phyloP scores from a whole-genome alignment of 2,329 filamentous ascomycete genomes.

The Hypoxylon sp. region DNA sequence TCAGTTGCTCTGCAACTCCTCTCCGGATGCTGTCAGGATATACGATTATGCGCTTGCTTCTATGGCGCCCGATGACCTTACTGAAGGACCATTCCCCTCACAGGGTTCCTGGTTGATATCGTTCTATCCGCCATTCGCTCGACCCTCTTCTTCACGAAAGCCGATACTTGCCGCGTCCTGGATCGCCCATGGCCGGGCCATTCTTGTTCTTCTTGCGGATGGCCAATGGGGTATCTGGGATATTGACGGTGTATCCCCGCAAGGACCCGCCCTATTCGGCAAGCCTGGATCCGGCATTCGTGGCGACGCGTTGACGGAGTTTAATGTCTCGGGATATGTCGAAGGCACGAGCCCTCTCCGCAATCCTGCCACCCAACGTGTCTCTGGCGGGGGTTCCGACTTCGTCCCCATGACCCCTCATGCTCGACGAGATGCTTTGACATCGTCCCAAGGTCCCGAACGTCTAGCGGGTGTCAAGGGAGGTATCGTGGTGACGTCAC shows the following conservation, averaged over 20 bases:
- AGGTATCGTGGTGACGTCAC: constrained; percentile 59
- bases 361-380: constrained; percentile 51
- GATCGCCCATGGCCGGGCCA: constrained; percentile 67
- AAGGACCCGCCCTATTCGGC: constrained; percentile 56
- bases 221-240: constrained; percentile 76
- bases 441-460: constrained; percentile 57
- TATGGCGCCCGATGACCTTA: constrained; percentile 60
- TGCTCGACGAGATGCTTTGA: constrained; percentile 62
- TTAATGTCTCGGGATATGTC: constrained; percentile 66
- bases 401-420: constrained; percentile 73
- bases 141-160: constrained; percentile 61
- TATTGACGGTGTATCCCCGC: constrained; percentile 64
- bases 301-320: constrained; percentile 66
- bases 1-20: constrained; percentile 65
- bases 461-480: constrained; percentile 61
- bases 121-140: constrained; percentile 65
- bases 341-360: constrained; percentile 67
- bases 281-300: constrained; percentile 61
- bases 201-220: constrained; percentile 67
- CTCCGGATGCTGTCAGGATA: constrained; percentile 65
- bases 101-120: constrained; percentile 73
- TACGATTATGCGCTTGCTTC: constrained; percentile 68
- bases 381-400: constrained; percentile 51
- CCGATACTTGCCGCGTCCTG: constrained; percentile 69
- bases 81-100: constrained; percentile 59